Percentiles rank a stretch among this genome's conserved stretches.
phyloP scores from a whole-genome alignment of 179 eudicot species.

The Actinidia arguta region DNA sequence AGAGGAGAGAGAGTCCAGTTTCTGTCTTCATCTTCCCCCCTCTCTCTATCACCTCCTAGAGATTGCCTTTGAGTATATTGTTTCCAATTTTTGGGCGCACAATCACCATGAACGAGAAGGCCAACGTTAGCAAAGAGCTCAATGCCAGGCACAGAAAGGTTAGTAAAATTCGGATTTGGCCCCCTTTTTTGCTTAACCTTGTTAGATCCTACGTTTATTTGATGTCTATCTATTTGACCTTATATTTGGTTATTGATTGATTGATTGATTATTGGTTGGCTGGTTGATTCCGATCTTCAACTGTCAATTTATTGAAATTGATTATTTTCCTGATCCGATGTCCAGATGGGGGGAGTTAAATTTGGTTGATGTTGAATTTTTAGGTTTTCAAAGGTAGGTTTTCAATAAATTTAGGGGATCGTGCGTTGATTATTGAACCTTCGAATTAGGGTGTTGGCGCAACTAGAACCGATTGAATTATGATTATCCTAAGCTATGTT shows the following conservation, averaged over 20 bases:
- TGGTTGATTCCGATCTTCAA: not conserved
- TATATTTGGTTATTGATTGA: not conserved
- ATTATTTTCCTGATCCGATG: constrained; percentile 6
- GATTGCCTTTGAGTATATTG: not conserved
- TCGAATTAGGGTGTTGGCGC: not conserved
- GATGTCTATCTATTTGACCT: not conserved
- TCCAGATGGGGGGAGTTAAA: not conserved
- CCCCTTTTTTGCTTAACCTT: not conserved
- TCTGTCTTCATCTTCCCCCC: not conserved
- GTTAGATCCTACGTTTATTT: not conserved
- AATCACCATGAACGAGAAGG: constrained; percentile 49
- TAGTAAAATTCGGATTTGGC: not conserved
- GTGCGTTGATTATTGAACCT: not conserved
- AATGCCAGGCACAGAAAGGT: constrained; percentile 55
- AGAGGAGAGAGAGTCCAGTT: not conserved
- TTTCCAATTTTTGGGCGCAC: constrained; percentile 9
- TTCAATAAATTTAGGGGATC: not conserved
- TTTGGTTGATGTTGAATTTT: constrained; percentile 9
- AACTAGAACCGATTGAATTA: not conserved
- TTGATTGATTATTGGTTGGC: not conserved
- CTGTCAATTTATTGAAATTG: not conserved
- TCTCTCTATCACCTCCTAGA: not conserved
- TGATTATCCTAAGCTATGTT: not conserved
- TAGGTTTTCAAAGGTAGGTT: not conserved
- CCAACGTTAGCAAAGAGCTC: constrained; percentile 53